These are phyloP conservation scores for Globomyces sp. DNA, from an alignment of 371 early-diverging fungal genomes.

Conservation along the genomic window DNA sequence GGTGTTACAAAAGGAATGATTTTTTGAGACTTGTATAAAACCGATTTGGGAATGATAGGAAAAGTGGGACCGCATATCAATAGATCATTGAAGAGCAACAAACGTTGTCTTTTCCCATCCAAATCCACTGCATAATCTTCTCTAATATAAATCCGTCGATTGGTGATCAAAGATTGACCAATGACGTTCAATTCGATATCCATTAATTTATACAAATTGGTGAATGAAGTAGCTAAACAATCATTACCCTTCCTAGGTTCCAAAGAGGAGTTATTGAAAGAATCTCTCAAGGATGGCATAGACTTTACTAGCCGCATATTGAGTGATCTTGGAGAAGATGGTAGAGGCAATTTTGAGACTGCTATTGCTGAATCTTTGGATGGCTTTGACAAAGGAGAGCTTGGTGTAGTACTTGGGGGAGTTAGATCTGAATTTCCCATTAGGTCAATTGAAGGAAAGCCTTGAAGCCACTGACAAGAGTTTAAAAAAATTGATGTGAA, in stretches of 20 bases:
- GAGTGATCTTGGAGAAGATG: neutral
- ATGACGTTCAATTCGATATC: constrained; percentile 1
- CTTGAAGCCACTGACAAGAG: neutral
- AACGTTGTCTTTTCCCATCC: neutral
- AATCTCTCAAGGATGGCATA: neutral
- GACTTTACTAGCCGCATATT: neutral
- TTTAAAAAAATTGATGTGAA: neutral
- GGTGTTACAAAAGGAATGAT: neutral
- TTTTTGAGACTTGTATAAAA: neutral
- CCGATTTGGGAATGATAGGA: neutral
- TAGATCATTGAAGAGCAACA: constrained; percentile 11
- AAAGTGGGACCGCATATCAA: neutral
- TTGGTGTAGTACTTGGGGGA: no score
- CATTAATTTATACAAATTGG: constrained; percentile 12
- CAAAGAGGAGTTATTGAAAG: neutral
- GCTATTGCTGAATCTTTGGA: no score
- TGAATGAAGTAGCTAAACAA: constrained; percentile 6
- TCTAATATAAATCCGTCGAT: neutral
- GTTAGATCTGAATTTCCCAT: no score
- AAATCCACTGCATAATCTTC: constrained; percentile 3
- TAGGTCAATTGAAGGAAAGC: no score
- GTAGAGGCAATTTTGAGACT: neutral
- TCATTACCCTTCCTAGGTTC: neutral
- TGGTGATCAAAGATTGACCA: neutral
- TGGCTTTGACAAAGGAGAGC: no score